Evolutionary conservation across 306 rosid genomes (phyloP), one percentile per base, ranked within the genome.

Genomic region (Rosa chinensis): DNA sequence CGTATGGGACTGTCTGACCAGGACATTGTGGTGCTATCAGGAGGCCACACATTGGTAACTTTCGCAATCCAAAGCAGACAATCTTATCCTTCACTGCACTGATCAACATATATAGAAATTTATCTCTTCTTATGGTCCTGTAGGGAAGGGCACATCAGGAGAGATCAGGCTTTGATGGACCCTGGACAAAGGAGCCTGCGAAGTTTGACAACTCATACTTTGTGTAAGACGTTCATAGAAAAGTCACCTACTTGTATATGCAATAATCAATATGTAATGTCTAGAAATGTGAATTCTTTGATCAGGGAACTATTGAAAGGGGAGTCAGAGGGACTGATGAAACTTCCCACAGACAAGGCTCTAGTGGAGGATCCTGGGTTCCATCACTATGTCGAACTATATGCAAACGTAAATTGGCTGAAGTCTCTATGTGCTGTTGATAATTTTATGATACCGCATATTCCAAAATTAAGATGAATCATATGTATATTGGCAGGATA

Each of bases 171-270:
- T 95, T 95, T 85, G 88, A 93, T 49, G 95, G 96, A 20, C 86
- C 85, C 66, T 90, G 99, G 99, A 95, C 98, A 81, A 87, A 82
- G 81, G 85, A 87, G 11, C 87, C 88, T 69, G 55, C 72, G 63
- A 92, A 92, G 88, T 94, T 94, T 66, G 97, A 94, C 79, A 92
- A 94, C 79, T 94, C 97, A 32, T 94, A 92, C 78, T 94, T 88
- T 69, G 84, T 82, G 98, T 94, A 85, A 92, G 93, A 77, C 66
- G 37, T 17, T 13, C 32, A 45, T 16, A 73, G 21, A 52, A 52
- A 17, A 6, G 23, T 53, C 10, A 53, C 23, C 23, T 53, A 53
- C 3, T 53, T 21, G 20, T 48, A 43, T 63, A 48, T 70, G 52
- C n/a, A 35, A 28, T 32, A 37, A 44, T 18, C 53, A 75, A 78